Base-by-base conservation (phyloP, 1,139 yeast genomes). In the Eremothecium gossypii region DNA sequence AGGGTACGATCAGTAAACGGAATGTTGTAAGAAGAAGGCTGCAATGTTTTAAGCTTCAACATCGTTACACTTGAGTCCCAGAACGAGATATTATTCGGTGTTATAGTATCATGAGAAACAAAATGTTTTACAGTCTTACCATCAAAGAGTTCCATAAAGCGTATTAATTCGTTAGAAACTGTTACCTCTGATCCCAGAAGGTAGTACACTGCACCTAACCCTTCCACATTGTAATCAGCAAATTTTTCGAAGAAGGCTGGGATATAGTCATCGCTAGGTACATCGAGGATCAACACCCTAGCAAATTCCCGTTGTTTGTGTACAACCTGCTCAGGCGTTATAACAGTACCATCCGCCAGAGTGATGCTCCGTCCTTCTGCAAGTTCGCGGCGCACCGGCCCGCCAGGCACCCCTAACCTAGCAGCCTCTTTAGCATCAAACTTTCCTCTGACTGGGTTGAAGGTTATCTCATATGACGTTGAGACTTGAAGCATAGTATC, bases 361-460 rank as follows among this genome's bases (percentile, higher is more conserved):
- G 70, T 62, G 1, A 91, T 78, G 0, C 76, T 45, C 29, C 71
- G 58, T 1, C 94, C 94, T 11, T 67, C 67, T 8, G 91, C 71
- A 42, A 91, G 69, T 13, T 68, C 60, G 10, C 79, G 72, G 58
- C 69, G 85, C 31, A 71, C 58, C 4, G 70, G 66, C 0, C 95
- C 91, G 2, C 76, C 76, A 28, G 80, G 79, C 4, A 91, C 73
- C 0, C 93, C 91, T 26, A 87, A 65, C 30, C 66, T 74, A 30
- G 64, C 68, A 0, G 97, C 97, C 52, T 71, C 77, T 7, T 68
- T 65, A 0, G 77, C 75, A 48, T 78, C 69, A 55, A 93, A 91
- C 54, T 74, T 82, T 0, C 99, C 98, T 52, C 96, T 69, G 0
- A 77, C 67, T 0, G 93, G 80, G 31, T 74, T 67, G 36, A 85